A percentile compares a stretch with the other conserved stretches of the same genome.
Evolutionary conservation across 2,329 filamentous ascomycete species (phyloP).

Genomic region (Trichoderma harzianum): DNA sequence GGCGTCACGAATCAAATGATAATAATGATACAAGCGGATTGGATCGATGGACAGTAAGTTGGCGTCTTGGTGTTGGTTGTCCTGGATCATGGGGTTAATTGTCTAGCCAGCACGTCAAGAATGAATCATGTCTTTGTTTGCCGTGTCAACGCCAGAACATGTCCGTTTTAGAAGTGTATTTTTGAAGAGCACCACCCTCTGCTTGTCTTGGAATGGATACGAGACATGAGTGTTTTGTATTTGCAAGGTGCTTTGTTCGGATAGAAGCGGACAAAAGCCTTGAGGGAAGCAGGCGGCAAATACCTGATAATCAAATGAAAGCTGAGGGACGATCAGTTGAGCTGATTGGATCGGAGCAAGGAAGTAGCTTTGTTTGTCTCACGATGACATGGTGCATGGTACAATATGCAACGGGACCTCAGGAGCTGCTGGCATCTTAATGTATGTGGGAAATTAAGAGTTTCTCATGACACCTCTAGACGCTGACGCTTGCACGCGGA

Average conservation of each 20-base stretch:
- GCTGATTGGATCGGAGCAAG: not conserved
- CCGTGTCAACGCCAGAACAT: not conserved
- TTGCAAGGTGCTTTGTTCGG: not conserved
- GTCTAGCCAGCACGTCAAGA: not conserved
- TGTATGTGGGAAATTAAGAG: not conserved
- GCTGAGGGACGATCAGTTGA: not conserved
- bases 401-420: not conserved
- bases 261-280: not conserved
- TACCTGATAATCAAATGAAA: not conserved
- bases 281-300: not conserved
- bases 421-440: not conserved
- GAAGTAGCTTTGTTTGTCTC: not conserved
- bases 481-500: not conserved
- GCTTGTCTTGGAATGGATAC: not conserved
- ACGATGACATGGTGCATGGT: not conserved
- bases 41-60: constrained; percentile 6
- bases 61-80: constrained; percentile 14
- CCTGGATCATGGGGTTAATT: constrained; percentile 13
- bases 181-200: not conserved
- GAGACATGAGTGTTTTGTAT: not conserved
- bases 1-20: not conserved
- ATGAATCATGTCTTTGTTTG: constrained; percentile 6
- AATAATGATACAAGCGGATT: not conserved
- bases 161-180: not conserved
- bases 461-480: not conserved